Percentiles rank a stretch among this genome's conserved stretches.
Conservation (phyloP, 495 filamentous ascomycete species). For the Ramalina intermedia region DNA sequence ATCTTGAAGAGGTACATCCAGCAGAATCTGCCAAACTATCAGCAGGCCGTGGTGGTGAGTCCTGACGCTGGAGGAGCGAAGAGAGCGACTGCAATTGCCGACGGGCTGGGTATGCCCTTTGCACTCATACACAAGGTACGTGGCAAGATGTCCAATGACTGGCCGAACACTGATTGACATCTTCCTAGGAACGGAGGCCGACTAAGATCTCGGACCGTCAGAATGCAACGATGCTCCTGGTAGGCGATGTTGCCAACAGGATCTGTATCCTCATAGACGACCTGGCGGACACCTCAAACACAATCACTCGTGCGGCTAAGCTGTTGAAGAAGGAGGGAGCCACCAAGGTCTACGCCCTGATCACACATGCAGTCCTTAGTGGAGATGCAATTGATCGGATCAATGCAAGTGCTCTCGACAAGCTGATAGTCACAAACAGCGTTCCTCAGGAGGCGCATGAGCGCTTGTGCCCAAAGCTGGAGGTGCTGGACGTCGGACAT, state of each 20-base stretch:
- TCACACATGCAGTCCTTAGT: slow-evolving; percentile 88
- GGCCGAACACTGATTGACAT: slow-evolving; percentile 7
- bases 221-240: slow-evolving; percentile 97
- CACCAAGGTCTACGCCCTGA: slow-evolving; percentile 68
- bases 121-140: slow-evolving; percentile 92
- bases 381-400: slow-evolving; percentile 91
- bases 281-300: slow-evolving; percentile 89
- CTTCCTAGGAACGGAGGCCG: slow-evolving; percentile 77
- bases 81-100: slow-evolving; percentile 90
- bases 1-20: slow-evolving; percentile 83
- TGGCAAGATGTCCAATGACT: slow-evolving; percentile 5
- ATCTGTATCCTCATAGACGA: slow-evolving; percentile 88
- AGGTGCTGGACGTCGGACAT: slow-evolving; percentile 79
- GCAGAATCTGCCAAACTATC: slow-evolving; percentile 72
- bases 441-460: slow-evolving; percentile 78
- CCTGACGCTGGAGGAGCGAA: slow-evolving; percentile 96
- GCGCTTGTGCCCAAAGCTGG: slow-evolving; percentile 64
- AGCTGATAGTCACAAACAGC: slow-evolving; percentile 85
- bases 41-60: slow-evolving; percentile 82
- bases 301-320: slow-evolving; percentile 93
- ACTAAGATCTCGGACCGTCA: slow-evolving; percentile 85
- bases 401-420: slow-evolving; percentile 78
- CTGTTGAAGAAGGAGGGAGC: slow-evolving; percentile 89
- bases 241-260: slow-evolving; percentile 70
- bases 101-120: slow-evolving; percentile 82